Base-by-base conservation (phyloP, 202 grass and related monocot genomes). In the Eragrostis tef region DNA sequence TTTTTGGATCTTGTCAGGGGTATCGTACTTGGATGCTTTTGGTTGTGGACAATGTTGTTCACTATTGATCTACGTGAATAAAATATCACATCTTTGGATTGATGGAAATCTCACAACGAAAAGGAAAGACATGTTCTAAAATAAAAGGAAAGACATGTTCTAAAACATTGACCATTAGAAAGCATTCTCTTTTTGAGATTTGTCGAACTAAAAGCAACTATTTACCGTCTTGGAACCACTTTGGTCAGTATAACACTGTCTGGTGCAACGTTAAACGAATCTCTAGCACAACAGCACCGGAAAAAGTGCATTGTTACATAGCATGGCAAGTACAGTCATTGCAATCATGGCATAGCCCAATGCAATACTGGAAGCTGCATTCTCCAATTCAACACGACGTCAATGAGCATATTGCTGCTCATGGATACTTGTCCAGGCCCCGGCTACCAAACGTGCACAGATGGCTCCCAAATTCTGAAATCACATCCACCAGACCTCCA, bases 391-490 rank as follows among this genome's bases (percentile, higher is more conserved):
- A 43, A 68, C 26, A 6, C 1, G 17, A 53, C 11, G 58, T 53
- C n/a, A 3, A 0, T 4, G 21, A 24, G 36, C 2, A 3, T 34
- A 34, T 7, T 11, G 58, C 7, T 56, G 56, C 56, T 59, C 56
- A 59, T 59, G 29, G 52, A 27, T 60, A 81, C 14, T 75, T 81
- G 12, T 92, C 77, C 31, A 93, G 75, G 45, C 92, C 90, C 9
- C 48, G 58, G 51, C 88, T 94, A 77, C 90, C 68, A 50, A 94
- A 98, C 2, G 84, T 88, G 77, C 90, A 94, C 49, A 94, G 83
- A 90, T 94, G 95, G 63, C 92, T 98, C 61, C 95, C 92, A 70
- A 83, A 83, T 91, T 87, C 88, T 63, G 96, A 95, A 71, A 93
- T 91, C 53, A 98, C 79, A 70, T 95, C 96, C 60, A 98, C 90